A percentile compares a stretch with the other conserved stretches of the same genome.
Conservation (phyloP, 352 stramenopile genomes). For the Phytophthora cactorum region DNA sequence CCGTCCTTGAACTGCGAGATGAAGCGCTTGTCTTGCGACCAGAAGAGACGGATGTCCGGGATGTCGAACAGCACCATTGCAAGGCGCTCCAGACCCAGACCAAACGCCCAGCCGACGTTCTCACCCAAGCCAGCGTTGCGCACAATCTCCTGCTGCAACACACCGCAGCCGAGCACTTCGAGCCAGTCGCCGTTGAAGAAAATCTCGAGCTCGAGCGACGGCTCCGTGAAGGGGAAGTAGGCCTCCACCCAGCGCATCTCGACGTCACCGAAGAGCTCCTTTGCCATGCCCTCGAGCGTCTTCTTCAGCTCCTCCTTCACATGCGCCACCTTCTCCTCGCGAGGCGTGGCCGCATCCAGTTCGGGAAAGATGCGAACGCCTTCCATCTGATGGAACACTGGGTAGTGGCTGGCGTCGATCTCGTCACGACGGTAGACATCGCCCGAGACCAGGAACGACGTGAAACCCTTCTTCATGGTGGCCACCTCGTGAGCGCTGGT, state of each 20-base stretch:
- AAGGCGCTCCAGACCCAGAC: constrained; percentile 97
- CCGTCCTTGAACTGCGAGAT: constrained; percentile 93
- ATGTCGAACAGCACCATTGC: constrained; percentile 99
- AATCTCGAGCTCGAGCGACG: constrained; percentile 99
- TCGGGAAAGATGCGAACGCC: constrained; percentile 96
- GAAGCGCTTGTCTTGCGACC: constrained; percentile 95
- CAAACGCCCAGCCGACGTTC: constrained; percentile 97
- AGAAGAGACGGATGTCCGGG: constrained; percentile 99
- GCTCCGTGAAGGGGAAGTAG: constrained; percentile 99
- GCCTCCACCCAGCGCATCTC: constrained; percentile 98
- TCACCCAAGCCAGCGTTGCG: constrained; percentile 86
- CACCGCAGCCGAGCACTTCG: constrained; percentile 98
- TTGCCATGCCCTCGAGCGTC: constrained; percentile 94
- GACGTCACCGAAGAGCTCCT: constrained; percentile 91
- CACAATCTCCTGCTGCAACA: constrained; percentile 96
- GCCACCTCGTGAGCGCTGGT: constrained; percentile 95
- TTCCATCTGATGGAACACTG: constrained; percentile 99
- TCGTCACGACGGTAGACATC: constrained; percentile 99
- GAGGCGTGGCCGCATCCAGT: constrained; percentile 55
- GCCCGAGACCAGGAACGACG: constrained; percentile 93
- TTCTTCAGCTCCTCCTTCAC: constrained; percentile 96
- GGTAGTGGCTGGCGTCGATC: constrained; percentile 99
- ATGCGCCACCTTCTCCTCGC: constrained; percentile 74
- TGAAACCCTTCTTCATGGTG: constrained; percentile 87
- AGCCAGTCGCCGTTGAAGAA: constrained; percentile 98